phyloP scores from a whole-genome alignment of 371 early-diverging fungal species.

The Mucor saturninus region DNA sequence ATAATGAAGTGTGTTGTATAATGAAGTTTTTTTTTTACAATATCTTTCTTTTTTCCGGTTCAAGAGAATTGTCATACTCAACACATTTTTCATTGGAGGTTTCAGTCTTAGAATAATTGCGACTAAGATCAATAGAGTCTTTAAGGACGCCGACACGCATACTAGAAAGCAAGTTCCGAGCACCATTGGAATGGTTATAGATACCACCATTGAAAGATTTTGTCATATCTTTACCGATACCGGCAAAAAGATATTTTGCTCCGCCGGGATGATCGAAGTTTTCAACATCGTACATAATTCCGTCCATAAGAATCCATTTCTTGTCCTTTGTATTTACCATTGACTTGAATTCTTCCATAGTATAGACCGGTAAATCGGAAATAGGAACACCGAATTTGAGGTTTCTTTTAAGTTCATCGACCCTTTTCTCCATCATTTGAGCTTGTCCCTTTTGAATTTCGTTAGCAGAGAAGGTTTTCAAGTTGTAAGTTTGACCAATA shows the following conservation, averaged over 20 bases:
- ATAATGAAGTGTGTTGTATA: background rate
- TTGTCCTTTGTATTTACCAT: conserved; percentile 60
- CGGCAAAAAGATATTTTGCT: conserved; percentile 70
- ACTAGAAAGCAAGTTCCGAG: conserved; percentile 76
- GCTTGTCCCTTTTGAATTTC: conserved; percentile 90
- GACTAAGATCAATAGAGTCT: conserved; percentile 14
- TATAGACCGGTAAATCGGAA: conserved; percentile 73
- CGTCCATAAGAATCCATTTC: conserved; percentile 87
- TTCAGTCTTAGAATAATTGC: conserved; percentile 1
- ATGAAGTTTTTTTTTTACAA: background rate
- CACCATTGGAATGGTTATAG: conserved; percentile 85
- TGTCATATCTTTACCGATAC: conserved; percentile 86
- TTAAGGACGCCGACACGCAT: conserved; percentile 73
- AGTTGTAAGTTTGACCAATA: conserved; percentile 80
- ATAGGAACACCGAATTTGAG: conserved; percentile 79
- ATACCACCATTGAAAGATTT: conserved; percentile 87
- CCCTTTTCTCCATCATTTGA: conserved; percentile 82
- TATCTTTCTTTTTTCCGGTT: conserved; percentile 23
- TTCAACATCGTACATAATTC: conserved; percentile 88
- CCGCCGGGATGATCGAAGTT: conserved; percentile 95
- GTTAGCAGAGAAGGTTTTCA: conserved; percentile 88
- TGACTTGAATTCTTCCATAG: conserved; percentile 72
- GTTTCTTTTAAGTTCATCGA: conserved; percentile 59
- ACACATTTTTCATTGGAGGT: conserved; percentile 11
- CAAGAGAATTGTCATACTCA: conserved; percentile 24